Conservation (phyloP, 1,139 yeast species). For the Hemisphaericaspora subhashii region DNA sequence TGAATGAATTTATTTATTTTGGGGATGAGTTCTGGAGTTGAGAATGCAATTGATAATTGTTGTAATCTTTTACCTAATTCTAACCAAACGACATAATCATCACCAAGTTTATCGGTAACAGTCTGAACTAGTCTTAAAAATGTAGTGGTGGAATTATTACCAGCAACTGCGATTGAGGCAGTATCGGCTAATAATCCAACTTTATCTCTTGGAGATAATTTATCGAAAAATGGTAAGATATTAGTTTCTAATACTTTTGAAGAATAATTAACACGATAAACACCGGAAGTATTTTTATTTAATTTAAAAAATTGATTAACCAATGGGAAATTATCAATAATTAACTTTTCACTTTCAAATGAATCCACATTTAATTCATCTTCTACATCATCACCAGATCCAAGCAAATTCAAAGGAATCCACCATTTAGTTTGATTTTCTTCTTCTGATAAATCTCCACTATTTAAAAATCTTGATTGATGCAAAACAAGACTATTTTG, state of each 20-base stretch:
- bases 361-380: constrained; percentile 17
- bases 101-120: constrained; percentile 46
- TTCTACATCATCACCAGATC: constrained; percentile 20
- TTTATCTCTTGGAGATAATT: constrained; percentile 62
- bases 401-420: constrained; percentile 60
- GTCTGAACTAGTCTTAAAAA: constrained; percentile 45
- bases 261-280: constrained; percentile 67
- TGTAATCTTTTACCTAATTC: constrained; percentile 51
- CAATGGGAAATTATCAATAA: constrained; percentile 25
- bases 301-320: constrained; percentile 48
- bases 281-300: constrained; percentile 63
- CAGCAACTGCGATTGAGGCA: constrained; percentile 58
- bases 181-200: constrained; percentile 38
- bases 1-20: constrained; percentile 42
- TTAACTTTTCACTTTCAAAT: constrained; percentile 22
- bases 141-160: constrained; percentile 46
- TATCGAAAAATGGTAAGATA: constrained; percentile 43
- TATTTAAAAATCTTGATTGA: constrained; percentile 74
- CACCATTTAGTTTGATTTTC: constrained; percentile 77
- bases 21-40: constrained; percentile 40
- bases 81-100: constrained; percentile 64
- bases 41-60: constrained; percentile 47
- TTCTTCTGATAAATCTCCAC: constrained; percentile 75
- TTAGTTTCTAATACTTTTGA: constrained; percentile 42
- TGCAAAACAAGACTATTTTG: constrained; percentile 48